Evolutionary conservation across 257 asterid species (phyloP).

Genomic region (Ophiorrhiza pumila): DNA sequence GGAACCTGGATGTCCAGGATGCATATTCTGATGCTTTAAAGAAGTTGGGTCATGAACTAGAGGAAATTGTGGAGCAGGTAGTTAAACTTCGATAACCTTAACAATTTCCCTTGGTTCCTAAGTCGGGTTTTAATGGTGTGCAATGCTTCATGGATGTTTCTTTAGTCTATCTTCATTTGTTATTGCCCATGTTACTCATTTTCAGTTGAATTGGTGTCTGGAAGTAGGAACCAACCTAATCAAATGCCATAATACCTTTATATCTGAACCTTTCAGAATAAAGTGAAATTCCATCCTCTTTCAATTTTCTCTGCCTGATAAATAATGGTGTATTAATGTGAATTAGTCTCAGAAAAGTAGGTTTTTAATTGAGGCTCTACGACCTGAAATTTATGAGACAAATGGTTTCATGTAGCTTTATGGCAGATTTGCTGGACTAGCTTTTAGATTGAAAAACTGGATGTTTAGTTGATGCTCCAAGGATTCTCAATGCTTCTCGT

Average conservation of each 20-base stretch:
- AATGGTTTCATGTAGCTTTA: background rate
- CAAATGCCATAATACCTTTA: background rate
- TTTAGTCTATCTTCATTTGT: background rate
- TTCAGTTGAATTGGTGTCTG: background rate
- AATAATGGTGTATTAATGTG: background rate
- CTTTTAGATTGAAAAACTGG: background rate
- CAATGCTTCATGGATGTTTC: background rate
- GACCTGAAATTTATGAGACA: background rate
- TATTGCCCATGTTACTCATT: background rate
- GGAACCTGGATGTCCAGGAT: conserved; percentile 76
- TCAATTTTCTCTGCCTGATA: background rate
- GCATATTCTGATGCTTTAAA: conserved; percentile 86
- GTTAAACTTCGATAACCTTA: conserved; percentile 19
- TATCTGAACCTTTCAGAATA: background rate
- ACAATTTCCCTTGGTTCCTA: conserved; percentile 5
- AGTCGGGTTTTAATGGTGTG: background rate
- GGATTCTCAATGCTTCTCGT: background rate
- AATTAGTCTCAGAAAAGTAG: background rate
- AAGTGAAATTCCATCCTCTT: background rate
- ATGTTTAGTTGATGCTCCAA: background rate
- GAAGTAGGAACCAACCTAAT: conserved; percentile 1
- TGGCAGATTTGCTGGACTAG: background rate
- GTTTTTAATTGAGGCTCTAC: background rate
- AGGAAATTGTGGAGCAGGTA: conserved; percentile 91
- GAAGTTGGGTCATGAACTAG: conserved; percentile 84